phyloP scores from a whole-genome alignment of 2,329 filamentous ascomycete genomes.

The Zasmidium citrigriseum region DNA sequence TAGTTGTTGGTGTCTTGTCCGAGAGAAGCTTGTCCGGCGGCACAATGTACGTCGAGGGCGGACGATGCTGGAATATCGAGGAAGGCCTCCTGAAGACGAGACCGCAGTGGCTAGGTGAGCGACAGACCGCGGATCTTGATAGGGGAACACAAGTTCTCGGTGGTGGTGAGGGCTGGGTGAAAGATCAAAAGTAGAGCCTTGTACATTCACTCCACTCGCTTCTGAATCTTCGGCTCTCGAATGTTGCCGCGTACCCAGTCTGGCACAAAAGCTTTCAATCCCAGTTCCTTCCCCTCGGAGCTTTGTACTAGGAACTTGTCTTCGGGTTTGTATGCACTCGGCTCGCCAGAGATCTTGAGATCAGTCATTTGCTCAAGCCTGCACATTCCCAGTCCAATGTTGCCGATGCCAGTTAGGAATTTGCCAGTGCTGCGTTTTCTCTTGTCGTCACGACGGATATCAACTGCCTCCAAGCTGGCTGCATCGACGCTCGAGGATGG shows the following conservation, averaged over 20 bases:
- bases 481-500: constrained; percentile 23
- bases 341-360: constrained; percentile 68
- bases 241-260: constrained; percentile 64
- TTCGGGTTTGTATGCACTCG: constrained; percentile 59
- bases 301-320: constrained; percentile 50
- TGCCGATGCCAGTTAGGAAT: constrained; percentile 76
- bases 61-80: constrained; percentile 48
- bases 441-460: constrained; percentile 56
- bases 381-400: constrained; percentile 83
- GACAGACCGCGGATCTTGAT: constrained; percentile 37
- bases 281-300: constrained; percentile 30
- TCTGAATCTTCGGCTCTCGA: constrained; percentile 41
- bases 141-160: constrained; percentile 39
- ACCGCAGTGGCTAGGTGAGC: constrained; percentile 46
- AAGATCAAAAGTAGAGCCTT: constrained; percentile 5
- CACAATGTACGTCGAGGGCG: constrained; percentile 47
- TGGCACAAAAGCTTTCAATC: constrained; percentile 69
- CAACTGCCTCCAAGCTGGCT: constrained; percentile 34
- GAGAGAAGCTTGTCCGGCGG: constrained; percentile 42
- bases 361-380: constrained; percentile 90
- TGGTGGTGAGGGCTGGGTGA: constrained; percentile 22
- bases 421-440: constrained; percentile 73
- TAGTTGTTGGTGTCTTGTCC: constrained; percentile 40
- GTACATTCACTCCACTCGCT: constrained; percentile 32
- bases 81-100: constrained; percentile 43